Percentiles rank a stretch among this genome's conserved stretches.
Conservation (phyloP, 768 basidiomycete genomes). For the Megacollybia marginata region DNA sequence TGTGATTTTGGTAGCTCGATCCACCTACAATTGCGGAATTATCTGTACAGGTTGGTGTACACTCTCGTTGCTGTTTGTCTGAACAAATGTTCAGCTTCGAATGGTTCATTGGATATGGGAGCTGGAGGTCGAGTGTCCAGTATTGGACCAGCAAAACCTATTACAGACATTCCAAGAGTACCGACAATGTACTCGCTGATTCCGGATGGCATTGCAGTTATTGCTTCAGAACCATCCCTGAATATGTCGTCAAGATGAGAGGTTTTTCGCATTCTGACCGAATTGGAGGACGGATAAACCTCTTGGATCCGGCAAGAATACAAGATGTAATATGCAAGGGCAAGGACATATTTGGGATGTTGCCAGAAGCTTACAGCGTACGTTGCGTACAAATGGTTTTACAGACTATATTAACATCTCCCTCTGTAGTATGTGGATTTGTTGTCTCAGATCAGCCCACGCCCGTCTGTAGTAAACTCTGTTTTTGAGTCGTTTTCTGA, state of each 20-base stretch:
- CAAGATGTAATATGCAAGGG: constrained; percentile 53
- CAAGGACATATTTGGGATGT: constrained; percentile 58
- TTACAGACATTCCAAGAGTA: constrained; percentile 44
- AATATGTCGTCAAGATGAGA: constrained; percentile 53
- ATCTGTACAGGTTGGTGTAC: constrained; percentile 40
- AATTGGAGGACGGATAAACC: constrained; percentile 37
- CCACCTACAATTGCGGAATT: constrained; percentile 56
- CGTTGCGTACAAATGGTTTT: constrained; percentile 7
- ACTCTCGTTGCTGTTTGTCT: background rate
- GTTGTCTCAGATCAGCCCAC: constrained; percentile 42
- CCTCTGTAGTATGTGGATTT: constrained; percentile 41
- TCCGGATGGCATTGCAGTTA: constrained; percentile 68
- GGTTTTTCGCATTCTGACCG: constrained; percentile 60
- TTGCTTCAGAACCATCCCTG: constrained; percentile 53
- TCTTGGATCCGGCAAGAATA: constrained; percentile 43
- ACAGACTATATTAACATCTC: background rate
- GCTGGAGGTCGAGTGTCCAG: constrained; percentile 52
- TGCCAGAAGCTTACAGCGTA: constrained; percentile 55
- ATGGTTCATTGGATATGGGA: constrained; percentile 46
- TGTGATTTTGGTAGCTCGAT: constrained; percentile 47
- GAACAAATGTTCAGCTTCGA: constrained; percentile 33
- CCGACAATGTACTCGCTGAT: constrained; percentile 44
- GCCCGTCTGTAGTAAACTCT: constrained; percentile 33
- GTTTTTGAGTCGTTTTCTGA: background rate
- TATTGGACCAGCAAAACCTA: constrained; percentile 32